Percentiles rank a stretch among this genome's conserved stretches.
Evolutionary conservation across 306 rosid species (phyloP).

Genomic region (Macrotyloma uniflorum): DNA sequence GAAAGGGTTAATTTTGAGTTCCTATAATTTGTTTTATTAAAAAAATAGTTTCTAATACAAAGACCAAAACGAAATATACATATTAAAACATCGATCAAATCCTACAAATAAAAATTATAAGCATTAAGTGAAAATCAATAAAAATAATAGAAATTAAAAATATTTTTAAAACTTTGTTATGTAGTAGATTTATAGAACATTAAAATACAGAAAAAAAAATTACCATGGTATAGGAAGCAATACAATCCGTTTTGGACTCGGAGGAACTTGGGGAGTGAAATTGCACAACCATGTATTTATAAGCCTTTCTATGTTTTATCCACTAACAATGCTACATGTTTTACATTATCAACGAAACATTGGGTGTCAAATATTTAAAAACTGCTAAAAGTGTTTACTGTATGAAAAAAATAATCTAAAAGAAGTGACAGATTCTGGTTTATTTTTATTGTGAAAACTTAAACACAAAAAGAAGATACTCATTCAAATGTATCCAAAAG

Average conservation of each 20-base stretch:
- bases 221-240: background rate
- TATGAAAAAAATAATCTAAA: background rate
- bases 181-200: background rate
- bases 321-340: background rate
- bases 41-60: background rate
- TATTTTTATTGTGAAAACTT: background rate
- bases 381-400: background rate
- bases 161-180: background rate
- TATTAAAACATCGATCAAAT: background rate
- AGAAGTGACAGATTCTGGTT: background rate
- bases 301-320: background rate
- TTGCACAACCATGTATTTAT: background rate
- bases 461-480: background rate
- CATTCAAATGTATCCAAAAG: background rate
- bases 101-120: background rate
- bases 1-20: background rate
- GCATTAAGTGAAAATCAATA: background rate
- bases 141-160: background rate
- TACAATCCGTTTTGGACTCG: background rate
- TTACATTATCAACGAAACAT: background rate
- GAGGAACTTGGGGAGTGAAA: constrained; percentile 2
- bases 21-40: background rate
- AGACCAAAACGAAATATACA: background rate
- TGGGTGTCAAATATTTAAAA: background rate
- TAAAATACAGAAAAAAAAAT: too few relatives aligned